Percentiles rank a stretch among this genome's conserved stretches.
phyloP scores from a whole-genome alignment of 2,329 filamentous ascomycete species.

The Ceratocystis papillata region DNA sequence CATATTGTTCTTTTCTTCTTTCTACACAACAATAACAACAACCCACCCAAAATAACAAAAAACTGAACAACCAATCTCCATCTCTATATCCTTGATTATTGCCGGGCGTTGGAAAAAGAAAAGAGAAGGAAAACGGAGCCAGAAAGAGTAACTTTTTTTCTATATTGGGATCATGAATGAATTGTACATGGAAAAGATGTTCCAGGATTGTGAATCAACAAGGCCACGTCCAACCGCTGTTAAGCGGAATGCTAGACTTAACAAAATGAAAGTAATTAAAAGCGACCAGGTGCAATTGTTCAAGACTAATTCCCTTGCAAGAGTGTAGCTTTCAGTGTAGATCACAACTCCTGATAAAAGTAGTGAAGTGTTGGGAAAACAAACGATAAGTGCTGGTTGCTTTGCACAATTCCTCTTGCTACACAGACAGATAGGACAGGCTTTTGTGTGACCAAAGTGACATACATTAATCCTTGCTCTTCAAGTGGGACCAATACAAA shows the following conservation, averaged over 20 bases:
- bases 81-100: not conserved
- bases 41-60: constrained; percentile 25
- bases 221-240: constrained; percentile 1
- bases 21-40: constrained; percentile 23
- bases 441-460: not conserved
- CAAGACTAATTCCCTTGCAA: not conserved
- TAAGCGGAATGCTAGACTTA: not conserved
- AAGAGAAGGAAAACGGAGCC: not conserved
- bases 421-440: not conserved
- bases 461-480: no score
- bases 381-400: no score
- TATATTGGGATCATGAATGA: constrained; percentile 21
- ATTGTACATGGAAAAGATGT: constrained; percentile 14
- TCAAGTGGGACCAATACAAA: not conserved
- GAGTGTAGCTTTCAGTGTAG: not conserved
- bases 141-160: constrained; percentile 14
- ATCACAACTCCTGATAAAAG: not conserved
- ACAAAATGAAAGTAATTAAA: not conserved
- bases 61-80: constrained; percentile 23
- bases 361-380: no score
- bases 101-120: not conserved
- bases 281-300: not conserved
- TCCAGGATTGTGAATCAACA: constrained; percentile 14
- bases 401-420: no score
- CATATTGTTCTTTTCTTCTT: constrained; percentile 24